phyloP scores from a whole-genome alignment of 768 basidiomycete species.

The Suillus lakei region DNA sequence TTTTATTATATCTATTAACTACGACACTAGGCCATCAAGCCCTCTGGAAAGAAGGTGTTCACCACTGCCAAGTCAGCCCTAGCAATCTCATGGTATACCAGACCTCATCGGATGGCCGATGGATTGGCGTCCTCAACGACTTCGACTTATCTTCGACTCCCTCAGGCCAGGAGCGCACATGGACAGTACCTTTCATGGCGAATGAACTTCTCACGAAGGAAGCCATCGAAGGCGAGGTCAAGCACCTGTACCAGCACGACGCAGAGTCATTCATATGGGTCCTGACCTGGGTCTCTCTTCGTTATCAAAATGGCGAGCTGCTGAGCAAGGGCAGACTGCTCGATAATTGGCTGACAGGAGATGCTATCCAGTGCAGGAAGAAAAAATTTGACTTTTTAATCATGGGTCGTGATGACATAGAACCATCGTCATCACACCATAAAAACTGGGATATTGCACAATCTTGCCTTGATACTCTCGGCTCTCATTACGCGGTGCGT shows the following conservation, averaged over 20 bases:
- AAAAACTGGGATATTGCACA: neutral
- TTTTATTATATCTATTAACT: neutral
- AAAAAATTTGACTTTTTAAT: no score
- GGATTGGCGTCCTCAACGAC: conserved; percentile 15
- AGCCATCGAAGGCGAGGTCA: neutral
- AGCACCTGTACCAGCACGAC: neutral
- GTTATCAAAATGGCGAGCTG: neutral
- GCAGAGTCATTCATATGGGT: conserved; percentile 7
- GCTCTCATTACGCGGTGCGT: neutral
- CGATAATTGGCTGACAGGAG: neutral
- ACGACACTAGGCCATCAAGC: conserved; percentile 5
- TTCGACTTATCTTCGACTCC: conserved; percentile 9
- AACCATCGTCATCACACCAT: neutral
- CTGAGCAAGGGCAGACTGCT: neutral
- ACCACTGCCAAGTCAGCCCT: conserved; percentile 10
- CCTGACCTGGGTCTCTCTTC: conserved; percentile 1
- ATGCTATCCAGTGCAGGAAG: no score
- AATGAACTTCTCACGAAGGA: conserved; percentile 3
- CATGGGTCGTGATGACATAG: no score
- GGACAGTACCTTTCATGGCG: conserved; percentile 16
- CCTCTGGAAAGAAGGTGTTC: neutral
- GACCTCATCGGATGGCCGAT: neutral
- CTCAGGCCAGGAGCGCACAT: conserved; percentile 6
- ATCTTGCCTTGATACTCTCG: neutral
- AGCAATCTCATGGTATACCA: conserved; percentile 13